Percentiles rank a stretch among this genome's conserved stretches.
phyloP scores from a whole-genome alignment of 495 filamentous ascomycete genomes.

The Hypomontagnella monticulosa region DNA sequence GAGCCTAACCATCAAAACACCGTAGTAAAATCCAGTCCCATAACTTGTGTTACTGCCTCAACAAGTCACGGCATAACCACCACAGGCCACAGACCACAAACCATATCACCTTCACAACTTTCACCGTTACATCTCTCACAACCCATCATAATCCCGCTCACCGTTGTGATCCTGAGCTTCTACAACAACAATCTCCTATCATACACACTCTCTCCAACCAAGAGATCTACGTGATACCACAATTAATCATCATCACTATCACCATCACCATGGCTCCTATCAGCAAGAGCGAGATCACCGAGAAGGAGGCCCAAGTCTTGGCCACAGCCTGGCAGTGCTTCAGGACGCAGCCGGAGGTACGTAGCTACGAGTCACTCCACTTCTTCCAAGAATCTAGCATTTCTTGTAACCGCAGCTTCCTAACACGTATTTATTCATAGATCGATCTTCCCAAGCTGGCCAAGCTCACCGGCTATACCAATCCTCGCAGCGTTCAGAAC shows the following conservation, averaged over 20 bases:
- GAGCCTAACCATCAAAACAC: too few relatives aligned
- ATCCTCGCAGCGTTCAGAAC: constrained; percentile 24
- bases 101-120: too few relatives aligned
- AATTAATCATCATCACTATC: neutral
- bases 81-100: too few relatives aligned
- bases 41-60: too few relatives aligned
- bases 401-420: neutral
- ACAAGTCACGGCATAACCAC: too few relatives aligned
- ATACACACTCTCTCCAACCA: neutral
- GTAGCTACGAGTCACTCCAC: neutral
- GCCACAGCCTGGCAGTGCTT: constrained; percentile 38
- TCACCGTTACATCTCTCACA: too few relatives aligned
- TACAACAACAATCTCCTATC: neutral
- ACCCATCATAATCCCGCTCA: too few relatives aligned
- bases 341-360: constrained; percentile 27
- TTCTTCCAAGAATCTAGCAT: neutral
- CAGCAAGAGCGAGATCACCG: constrained; percentile 22
- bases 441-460: constrained; percentile 36
- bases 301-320: constrained; percentile 36
- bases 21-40: too few relatives aligned
- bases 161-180: too few relatives aligned
- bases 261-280: constrained; percentile 17
- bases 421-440: constrained; percentile 26
- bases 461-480: constrained; percentile 33
- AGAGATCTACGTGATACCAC: neutral